Conservation (phyloP, 179 eudicot species). For the Vitellaria paradoxa region DNA sequence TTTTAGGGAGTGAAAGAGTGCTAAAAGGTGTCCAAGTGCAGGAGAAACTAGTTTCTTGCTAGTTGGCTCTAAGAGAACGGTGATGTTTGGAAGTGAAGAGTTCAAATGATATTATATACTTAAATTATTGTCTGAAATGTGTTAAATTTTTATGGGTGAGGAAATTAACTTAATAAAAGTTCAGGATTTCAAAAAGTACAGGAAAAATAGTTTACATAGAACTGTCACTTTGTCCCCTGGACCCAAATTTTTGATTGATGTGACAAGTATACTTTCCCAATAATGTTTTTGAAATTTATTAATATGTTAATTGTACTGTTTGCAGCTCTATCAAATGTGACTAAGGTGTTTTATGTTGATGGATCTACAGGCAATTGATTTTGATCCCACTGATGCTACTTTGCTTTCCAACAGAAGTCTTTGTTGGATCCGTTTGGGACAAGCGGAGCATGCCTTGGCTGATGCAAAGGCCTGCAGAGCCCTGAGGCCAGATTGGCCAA, state of each 20-base stretch:
- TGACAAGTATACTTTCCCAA: background rate
- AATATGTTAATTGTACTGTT: background rate
- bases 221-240: background rate
- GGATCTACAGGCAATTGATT: conserved; percentile 73
- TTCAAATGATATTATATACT: background rate
- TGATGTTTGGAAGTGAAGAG: background rate
- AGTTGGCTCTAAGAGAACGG: background rate
- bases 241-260: background rate
- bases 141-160: background rate
- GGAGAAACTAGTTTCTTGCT: background rate
- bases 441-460: conserved; percentile 78
- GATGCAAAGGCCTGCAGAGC: conserved; percentile 81
- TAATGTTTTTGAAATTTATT: background rate
- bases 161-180: conserved; percentile 1
- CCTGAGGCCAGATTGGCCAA: conserved; percentile 81
- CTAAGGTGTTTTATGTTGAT: conserved; percentile 12
- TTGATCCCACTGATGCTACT: conserved; percentile 80
- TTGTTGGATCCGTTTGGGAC: conserved; percentile 86
- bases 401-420: conserved; percentile 91
- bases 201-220: background rate
- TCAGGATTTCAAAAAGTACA: background rate
- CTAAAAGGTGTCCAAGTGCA: background rate
- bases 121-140: background rate
- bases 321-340: background rate
- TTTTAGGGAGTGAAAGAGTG: background rate